Conservation (phyloP, 257 asterid genomes). For the Oldenlandia corymbosa region DNA sequence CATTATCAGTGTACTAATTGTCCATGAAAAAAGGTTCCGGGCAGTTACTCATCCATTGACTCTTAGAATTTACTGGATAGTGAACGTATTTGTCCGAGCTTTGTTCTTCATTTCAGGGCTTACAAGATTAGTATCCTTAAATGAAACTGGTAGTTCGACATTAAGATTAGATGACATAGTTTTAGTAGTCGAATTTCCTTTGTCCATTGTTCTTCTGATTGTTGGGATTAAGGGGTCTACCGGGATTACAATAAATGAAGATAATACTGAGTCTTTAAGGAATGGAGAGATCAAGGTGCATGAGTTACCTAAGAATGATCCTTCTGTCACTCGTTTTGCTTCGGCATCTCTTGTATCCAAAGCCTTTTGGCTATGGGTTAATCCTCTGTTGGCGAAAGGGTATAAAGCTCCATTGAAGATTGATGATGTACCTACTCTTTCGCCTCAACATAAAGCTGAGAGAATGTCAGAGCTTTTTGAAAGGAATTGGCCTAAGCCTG, state of each 20-base stretch:
- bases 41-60: constrained; percentile 53
- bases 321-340: constrained; percentile 56
- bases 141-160: constrained; percentile 29
- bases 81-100: constrained; percentile 38
- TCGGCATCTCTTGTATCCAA: constrained; percentile 67
- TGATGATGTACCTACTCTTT: constrained; percentile 71
- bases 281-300: constrained; percentile 23
- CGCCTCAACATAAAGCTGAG: constrained; percentile 74
- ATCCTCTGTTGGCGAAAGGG: constrained; percentile 72
- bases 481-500: constrained; percentile 73
- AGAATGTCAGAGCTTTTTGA: constrained; percentile 49
- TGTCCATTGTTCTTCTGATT: constrained; percentile 39
- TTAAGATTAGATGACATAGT: constrained; percentile 54
- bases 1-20: constrained; percentile 37
- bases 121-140: constrained; percentile 33
- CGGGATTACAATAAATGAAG: constrained; percentile 34
- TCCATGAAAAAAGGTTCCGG: constrained; percentile 61
- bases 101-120: constrained; percentile 46
- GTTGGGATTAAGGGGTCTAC: constrained; percentile 60
- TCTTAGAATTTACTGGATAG: constrained; percentile 61
- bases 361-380: constrained; percentile 86
- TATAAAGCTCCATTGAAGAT: constrained; percentile 54
- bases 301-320: constrained; percentile 39
- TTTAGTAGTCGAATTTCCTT: constrained; percentile 33
- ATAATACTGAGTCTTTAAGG: constrained; percentile 26